Conservation (phyloP, 495 filamentous ascomycete genomes). For the Penicillium flavigenum region DNA sequence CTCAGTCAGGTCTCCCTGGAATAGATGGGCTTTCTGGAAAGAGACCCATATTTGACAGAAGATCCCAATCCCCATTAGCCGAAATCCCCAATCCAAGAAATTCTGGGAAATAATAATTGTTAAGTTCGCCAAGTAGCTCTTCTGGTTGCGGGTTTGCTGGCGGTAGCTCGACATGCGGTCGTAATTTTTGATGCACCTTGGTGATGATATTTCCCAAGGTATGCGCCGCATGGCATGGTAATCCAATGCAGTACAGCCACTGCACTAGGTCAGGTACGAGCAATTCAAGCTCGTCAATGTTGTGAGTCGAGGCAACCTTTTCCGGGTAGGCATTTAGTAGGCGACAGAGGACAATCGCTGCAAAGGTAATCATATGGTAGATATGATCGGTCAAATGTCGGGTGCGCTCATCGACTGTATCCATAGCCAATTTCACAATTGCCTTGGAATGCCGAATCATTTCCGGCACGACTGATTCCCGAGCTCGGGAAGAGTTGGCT, state of each 20-base stretch:
- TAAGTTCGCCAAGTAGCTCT: constrained; percentile 21
- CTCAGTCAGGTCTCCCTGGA: constrained; percentile 9
- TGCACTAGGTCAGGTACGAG: constrained; percentile 36
- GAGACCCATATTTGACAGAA: constrained; percentile 26
- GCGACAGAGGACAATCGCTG: constrained; percentile 43
- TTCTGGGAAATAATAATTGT: constrained; percentile 33
- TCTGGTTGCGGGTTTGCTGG: constrained; percentile 14
- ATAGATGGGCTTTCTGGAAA: constrained; percentile 20
- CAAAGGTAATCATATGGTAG: constrained; percentile 52
- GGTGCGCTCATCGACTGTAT: constrained; percentile 47
- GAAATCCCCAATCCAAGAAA: constrained; percentile 31
- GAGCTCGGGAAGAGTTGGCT: constrained; percentile 31
- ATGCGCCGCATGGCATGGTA: constrained; percentile 47
- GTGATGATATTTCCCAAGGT: constrained; percentile 42
- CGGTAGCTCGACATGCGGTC: constrained; percentile 16
- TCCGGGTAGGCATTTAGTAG: constrained; percentile 38
- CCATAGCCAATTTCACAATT: constrained; percentile 46
- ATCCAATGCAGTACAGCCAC: constrained; percentile 45
- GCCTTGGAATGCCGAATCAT: constrained; percentile 44
- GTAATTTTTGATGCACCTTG: constrained; percentile 27
- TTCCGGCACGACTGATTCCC: constrained; percentile 41
- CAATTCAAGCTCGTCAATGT: constrained; percentile 33
- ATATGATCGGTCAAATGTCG: constrained; percentile 48
- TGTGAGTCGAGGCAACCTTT: constrained; percentile 27
- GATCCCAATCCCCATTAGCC: constrained; percentile 30